Evolutionary conservation across 1,284 basidiomycete species (phyloP).

Genomic region (Golubevia sp.): DNA sequence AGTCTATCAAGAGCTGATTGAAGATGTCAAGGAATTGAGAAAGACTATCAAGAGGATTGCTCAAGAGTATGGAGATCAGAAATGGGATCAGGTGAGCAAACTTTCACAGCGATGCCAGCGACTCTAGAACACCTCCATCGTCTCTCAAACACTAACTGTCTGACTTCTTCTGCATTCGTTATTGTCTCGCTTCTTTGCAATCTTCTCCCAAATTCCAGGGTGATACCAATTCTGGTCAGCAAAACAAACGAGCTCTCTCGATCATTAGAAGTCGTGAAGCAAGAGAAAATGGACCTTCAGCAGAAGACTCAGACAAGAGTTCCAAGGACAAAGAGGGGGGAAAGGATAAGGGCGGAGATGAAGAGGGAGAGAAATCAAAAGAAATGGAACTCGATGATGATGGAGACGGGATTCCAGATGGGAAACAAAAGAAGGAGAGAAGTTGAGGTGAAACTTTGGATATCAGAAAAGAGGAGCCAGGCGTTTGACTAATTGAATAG

Average conservation of each 20-base stretch:
- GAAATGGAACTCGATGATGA: not conserved
- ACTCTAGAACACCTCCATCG: too few species aligned
- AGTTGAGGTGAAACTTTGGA: too few species aligned
- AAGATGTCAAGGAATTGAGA: conserved; percentile 42
- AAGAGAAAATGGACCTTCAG: not conserved
- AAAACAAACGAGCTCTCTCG: conserved; percentile 40
- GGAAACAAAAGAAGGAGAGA: not conserved
- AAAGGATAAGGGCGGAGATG: not conserved
- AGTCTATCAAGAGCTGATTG: conserved; percentile 26
- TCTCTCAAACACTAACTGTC: too few species aligned
- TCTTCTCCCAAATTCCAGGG: conserved; percentile 7
- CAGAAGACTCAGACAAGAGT: not conserved
- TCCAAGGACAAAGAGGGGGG: conserved; percentile 1
- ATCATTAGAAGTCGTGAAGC: conserved; percentile 21
- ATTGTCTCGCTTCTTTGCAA: too few species aligned
- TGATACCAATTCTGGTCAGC: conserved; percentile 31
- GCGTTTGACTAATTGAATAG: too few species aligned
- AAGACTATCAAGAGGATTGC: conserved; percentile 42
- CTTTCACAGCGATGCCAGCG: too few species aligned
- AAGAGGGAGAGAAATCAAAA: not conserved
- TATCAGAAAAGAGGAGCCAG: too few species aligned
- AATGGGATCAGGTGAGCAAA: conserved; percentile 41
- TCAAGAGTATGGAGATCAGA: conserved; percentile 40
- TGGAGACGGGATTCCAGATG: not conserved
- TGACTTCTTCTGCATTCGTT: too few species aligned